Evolutionary conservation across 805 yeast genomes (phyloP).

Genomic region (Sugiyamaella chiloensis): DNA sequence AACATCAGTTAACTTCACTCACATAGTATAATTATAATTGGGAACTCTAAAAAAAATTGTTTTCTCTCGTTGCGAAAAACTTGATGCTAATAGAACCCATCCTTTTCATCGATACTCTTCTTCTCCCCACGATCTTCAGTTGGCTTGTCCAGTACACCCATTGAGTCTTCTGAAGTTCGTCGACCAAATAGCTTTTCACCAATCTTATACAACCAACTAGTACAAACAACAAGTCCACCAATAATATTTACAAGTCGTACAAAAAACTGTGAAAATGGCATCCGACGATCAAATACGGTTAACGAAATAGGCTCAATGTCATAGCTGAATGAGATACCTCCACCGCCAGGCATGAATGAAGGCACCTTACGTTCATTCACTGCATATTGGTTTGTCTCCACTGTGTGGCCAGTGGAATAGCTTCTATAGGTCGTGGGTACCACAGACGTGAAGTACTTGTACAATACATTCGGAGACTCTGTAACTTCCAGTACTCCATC

Average conservation of each 20-base stretch:
- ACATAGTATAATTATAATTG: too few relatives aligned
- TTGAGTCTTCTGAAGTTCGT: neutral
- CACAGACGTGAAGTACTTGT: slow-evolving; percentile 67
- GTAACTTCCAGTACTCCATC: slow-evolving; percentile 67
- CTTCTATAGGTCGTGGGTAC: slow-evolving; percentile 78
- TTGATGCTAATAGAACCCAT: neutral
- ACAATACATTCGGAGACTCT: slow-evolving; percentile 44
- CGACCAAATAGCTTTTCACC: slow-evolving; percentile 34
- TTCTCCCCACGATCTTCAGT: slow-evolving; percentile 3
- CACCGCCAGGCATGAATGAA: slow-evolving; percentile 9
- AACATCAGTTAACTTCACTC: neutral
- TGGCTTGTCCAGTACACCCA: slow-evolving; percentile 14
- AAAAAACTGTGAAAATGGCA: slow-evolving; percentile 74
- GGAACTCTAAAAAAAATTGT: too few relatives aligned
- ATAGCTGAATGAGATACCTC: slow-evolving; percentile 75
- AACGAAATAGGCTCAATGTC: slow-evolving; percentile 86
- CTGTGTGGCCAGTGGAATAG: slow-evolving; percentile 54
- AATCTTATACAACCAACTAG: slow-evolving; percentile 60
- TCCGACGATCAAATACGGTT: slow-evolving; percentile 62
- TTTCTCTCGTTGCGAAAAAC: too few relatives aligned
- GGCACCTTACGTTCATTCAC: slow-evolving; percentile 16
- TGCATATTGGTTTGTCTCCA: slow-evolving; percentile 87
- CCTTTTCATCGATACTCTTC: neutral
- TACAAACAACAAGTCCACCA: slow-evolving; percentile 75
- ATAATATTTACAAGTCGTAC: slow-evolving; percentile 74